Percentiles rank a stretch among this genome's conserved stretches.
Conservation (phyloP, 306 rosid species). For the Aeschynomene evenia region DNA sequence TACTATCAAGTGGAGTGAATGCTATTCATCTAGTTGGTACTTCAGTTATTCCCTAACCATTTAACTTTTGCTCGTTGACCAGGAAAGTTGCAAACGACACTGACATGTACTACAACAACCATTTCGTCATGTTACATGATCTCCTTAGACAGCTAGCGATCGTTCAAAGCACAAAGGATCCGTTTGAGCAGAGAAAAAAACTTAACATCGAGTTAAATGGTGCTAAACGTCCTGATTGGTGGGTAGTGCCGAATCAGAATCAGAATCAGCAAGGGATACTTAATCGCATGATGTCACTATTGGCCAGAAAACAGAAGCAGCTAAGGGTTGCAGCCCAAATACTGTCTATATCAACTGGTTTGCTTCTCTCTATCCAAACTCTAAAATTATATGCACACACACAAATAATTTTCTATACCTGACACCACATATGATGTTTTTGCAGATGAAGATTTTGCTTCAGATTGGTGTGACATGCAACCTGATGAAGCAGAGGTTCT, state of each 20-base stretch:
- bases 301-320: conserved; percentile 19
- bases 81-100: conserved; percentile 50
- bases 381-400: background rate
- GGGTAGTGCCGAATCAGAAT: conserved; percentile 36
- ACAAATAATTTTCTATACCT: background rate
- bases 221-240: conserved; percentile 53
- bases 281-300: conserved; percentile 25
- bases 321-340: conserved; percentile 31
- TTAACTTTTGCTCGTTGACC: conserved; percentile 12
- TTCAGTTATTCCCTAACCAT: conserved; percentile 2
- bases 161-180: conserved; percentile 23
- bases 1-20: background rate
- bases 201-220: conserved; percentile 45
- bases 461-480: conserved; percentile 50
- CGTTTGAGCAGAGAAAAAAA: conserved; percentile 43
- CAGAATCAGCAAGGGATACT: conserved; percentile 31
- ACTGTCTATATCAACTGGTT: conserved; percentile 73
- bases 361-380: conserved; percentile 12
- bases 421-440: conserved; percentile 13
- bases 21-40: background rate
- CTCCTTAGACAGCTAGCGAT: conserved; percentile 69
- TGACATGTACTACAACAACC: conserved; percentile 55
- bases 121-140: conserved; percentile 57
- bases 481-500: conserved; percentile 55
- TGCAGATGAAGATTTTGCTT: conserved; percentile 54